Evolutionary conservation across 441 rosid species (phyloP).

Genomic region (Populus hybrid): DNA sequence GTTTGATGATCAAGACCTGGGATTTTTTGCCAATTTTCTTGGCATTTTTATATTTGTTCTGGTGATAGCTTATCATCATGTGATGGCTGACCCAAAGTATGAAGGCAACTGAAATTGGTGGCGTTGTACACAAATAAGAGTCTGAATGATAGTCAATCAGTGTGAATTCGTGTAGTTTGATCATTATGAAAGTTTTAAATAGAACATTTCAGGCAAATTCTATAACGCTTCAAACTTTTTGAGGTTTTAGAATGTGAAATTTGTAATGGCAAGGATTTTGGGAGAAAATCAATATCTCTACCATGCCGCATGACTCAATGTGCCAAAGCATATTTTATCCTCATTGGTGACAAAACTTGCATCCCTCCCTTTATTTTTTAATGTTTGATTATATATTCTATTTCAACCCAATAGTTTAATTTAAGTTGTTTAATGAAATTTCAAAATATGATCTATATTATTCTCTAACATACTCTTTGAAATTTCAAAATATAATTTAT

Average conservation of each 20-base stretch:
- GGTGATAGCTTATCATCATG: too few species aligned
- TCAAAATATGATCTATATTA: too few species aligned
- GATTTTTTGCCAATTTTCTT: too few species aligned
- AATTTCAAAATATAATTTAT: too few species aligned
- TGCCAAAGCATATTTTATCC: neutral
- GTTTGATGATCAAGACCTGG: too few species aligned
- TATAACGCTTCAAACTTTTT: neutral
- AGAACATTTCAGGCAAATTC: neutral
- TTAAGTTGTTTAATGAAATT: neutral
- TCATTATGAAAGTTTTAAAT: neutral
- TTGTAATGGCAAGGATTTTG: neutral
- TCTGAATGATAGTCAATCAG: neutral
- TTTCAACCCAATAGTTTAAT: too few species aligned
- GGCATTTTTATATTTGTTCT: too few species aligned
- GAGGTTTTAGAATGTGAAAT: neutral
- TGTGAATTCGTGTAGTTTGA: neutral
- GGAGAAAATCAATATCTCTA: neutral
- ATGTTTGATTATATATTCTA: neutral
- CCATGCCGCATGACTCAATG: neutral
- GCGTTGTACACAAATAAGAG: neutral
- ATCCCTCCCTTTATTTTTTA: too few species aligned
- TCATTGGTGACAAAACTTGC: neutral
- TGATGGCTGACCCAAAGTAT: slow-evolving; percentile 83
- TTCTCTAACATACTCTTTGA: too few species aligned
- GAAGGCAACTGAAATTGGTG: slow-evolving; percentile 43